These are phyloP conservation scores for Globisporangium heterothallicum DNA, from an alignment of 352 stramenopile genomes.

Conservation along the genomic window DNA sequence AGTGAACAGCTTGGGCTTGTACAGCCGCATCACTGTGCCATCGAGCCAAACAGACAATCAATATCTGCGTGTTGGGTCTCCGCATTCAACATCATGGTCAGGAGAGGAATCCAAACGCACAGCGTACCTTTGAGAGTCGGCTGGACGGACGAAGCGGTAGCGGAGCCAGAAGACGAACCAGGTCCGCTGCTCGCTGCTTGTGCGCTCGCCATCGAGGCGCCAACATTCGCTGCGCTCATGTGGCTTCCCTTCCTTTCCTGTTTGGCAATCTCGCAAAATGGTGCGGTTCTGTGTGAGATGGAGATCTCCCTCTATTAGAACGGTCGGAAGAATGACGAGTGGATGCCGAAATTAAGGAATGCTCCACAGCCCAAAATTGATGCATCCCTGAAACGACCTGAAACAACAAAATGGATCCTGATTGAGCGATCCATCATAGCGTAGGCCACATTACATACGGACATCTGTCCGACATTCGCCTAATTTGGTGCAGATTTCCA, in stretches of 20 bases:
- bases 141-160: conserved; percentile 28
- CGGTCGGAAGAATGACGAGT: background rate
- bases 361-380: background rate
- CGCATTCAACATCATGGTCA: background rate
- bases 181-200: conserved; percentile 9
- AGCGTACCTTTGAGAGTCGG: conserved; percentile 83
- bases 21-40: conserved; percentile 85
- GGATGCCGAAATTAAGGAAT: background rate
- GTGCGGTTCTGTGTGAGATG: background rate
- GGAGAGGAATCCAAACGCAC: conserved; percentile 6
- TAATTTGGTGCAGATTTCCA: too few relatives aligned
- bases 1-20: conserved; percentile 83
- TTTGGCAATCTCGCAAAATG: background rate
- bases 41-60: background rate
- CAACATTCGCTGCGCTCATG: conserved; percentile 5
- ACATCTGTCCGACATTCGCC: too few relatives aligned
- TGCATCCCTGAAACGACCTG: too few relatives aligned
- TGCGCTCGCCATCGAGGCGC: background rate
- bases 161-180: conserved; percentile 11
- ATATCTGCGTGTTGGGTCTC: background rate
- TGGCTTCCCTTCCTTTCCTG: background rate
- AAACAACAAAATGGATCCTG: too few relatives aligned
- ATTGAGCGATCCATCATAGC: too few relatives aligned
- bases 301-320: conserved; percentile 6
- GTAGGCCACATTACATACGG: background rate